A percentile compares a stretch with the other conserved stretches of the same genome.
phyloP scores from a whole-genome alignment of 164 flowering plant species.

The Vitis vinifera region DNA sequence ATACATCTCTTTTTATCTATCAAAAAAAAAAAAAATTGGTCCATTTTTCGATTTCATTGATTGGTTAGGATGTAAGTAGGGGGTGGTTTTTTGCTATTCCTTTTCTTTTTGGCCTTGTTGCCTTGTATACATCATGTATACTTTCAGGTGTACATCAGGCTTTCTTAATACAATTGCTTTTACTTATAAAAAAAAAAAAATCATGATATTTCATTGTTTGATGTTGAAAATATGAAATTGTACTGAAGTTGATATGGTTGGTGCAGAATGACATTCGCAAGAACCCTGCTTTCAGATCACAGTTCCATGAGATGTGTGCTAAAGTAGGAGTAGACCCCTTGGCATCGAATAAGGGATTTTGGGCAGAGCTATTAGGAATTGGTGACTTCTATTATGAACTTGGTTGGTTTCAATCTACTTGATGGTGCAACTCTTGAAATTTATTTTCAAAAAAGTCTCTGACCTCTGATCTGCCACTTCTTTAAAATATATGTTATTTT shows the following conservation, averaged over 20 bases:
- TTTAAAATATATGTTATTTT: too few relatives aligned
- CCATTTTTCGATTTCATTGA: too few relatives aligned
- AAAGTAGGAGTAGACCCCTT: conserved; percentile 97
- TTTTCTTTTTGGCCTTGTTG: too few relatives aligned
- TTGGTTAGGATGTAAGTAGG: too few relatives aligned
- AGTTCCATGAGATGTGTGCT: conserved; percentile 98
- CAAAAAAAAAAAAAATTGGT: too few relatives aligned
- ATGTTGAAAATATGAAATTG: not conserved
- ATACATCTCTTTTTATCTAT: too few relatives aligned
- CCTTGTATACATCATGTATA: too few relatives aligned
- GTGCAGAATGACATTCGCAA: conserved; percentile 94
- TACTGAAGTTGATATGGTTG: conserved; percentile 7
- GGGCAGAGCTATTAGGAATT: conserved; percentile 97
- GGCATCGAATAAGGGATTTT: conserved; percentile 95
- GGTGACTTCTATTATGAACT: conserved; percentile 99
- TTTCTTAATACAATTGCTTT: too few relatives aligned
- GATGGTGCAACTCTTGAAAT: not conserved
- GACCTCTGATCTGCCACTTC: too few relatives aligned
- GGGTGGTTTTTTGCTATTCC: too few relatives aligned
- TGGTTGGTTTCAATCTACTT: conserved; percentile 49
- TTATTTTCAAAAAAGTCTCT: not conserved
- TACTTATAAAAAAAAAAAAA: too few relatives aligned
- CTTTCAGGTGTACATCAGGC: too few relatives aligned
- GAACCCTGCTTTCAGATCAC: conserved; percentile 91
- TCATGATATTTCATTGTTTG: not conserved